phyloP scores from a whole-genome alignment of 306 rosid species.

The Dalbergia cultrata region DNA sequence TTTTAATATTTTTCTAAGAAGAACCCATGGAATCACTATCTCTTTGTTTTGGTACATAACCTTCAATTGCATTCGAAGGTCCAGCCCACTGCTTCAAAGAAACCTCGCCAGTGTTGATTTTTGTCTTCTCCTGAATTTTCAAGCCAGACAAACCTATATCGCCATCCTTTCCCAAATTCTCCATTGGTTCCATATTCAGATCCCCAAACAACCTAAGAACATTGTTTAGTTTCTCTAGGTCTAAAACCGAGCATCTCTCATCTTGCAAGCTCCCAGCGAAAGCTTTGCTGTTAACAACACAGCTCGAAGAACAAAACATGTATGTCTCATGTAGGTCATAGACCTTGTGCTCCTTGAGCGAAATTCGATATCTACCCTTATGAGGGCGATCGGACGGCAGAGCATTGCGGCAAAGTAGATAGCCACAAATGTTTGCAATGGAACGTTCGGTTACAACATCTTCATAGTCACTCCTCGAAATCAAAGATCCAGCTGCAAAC shows the following conservation, averaged over 20 bases:
- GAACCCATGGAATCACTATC: constrained; percentile 49
- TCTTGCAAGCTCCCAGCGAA: constrained; percentile 71
- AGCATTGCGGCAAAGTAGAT: constrained; percentile 58
- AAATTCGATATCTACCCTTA: constrained; percentile 80
- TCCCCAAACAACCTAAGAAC: constrained; percentile 64
- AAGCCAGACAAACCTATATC: constrained; percentile 66
- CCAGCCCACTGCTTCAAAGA: constrained; percentile 77
- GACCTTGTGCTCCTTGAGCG: constrained; percentile 84
- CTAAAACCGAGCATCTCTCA: constrained; percentile 66
- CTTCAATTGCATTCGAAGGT: constrained; percentile 96
- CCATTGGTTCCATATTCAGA: constrained; percentile 50
- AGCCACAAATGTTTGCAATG: constrained; percentile 71
- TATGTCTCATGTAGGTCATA: constrained; percentile 81
- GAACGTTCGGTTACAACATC: constrained; percentile 90
- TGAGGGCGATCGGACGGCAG: constrained; percentile 65
- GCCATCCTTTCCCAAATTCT: constrained; percentile 54
- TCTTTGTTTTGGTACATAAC: constrained; percentile 77
- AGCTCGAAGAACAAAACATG: constrained; percentile 79
- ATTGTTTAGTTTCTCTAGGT: constrained; percentile 59
- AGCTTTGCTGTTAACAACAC: constrained; percentile 72
- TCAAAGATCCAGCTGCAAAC: constrained; percentile 79
- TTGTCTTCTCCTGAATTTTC: constrained; percentile 77
- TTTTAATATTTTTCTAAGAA: constrained; percentile 54
- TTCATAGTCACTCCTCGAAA: constrained; percentile 81
- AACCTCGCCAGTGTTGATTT: constrained; percentile 54